Conservation (phyloP, 1,284 basidiomycete genomes). For the Malassezia nana region DNA sequence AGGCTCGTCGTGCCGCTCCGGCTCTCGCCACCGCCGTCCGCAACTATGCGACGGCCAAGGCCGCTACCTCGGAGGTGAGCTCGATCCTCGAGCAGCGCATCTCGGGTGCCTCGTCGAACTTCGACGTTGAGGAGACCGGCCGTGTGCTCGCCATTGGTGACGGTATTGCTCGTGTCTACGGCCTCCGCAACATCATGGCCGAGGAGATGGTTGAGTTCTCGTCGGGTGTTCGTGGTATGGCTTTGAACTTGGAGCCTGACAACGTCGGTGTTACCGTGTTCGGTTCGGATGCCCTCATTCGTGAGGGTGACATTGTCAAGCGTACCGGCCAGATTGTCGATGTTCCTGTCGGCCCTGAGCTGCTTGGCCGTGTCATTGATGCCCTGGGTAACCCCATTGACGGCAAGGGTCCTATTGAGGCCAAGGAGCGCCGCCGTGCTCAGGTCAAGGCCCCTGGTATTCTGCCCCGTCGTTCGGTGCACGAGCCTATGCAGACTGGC, state of each 20-base stretch:
- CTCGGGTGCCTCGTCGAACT: slow-evolving; percentile 75
- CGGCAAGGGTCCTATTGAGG: slow-evolving; percentile 93
- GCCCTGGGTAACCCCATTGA: slow-evolving; percentile 99
- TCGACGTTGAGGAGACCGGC: slow-evolving; percentile 96
- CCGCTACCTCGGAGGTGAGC: slow-evolving; percentile 95
- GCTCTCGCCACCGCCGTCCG: slow-evolving; percentile 34
- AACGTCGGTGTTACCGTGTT: slow-evolving; percentile 99
- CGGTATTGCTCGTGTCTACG: slow-evolving; percentile 99
- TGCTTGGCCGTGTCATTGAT: slow-evolving; percentile 97
- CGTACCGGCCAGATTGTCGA: slow-evolving; percentile 99
- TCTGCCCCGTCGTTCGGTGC: slow-evolving; percentile 95
- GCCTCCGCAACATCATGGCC: slow-evolving; percentile 66
- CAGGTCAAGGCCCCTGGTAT: slow-evolving; percentile 98
- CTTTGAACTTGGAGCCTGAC: slow-evolving; percentile 99
- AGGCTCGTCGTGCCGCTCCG: slow-evolving; percentile 55
- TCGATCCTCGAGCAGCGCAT: slow-evolving; percentile 98
- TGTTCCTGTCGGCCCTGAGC: slow-evolving; percentile 88
- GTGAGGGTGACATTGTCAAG: slow-evolving; percentile 99
- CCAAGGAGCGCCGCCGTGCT: slow-evolving; percentile 84
- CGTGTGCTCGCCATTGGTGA: slow-evolving; percentile 98
- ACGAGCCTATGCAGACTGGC: slow-evolving; percentile 99
- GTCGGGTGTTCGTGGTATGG: slow-evolving; percentile 82
- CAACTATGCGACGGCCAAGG: slow-evolving; percentile 92
- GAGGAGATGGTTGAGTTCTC: slow-evolving; percentile 99
- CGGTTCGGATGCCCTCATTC: slow-evolving; percentile 99